Evolutionary conservation across 352 stramenopile species (phyloP).

Genomic region (Phytopythium oedochilum): DNA sequence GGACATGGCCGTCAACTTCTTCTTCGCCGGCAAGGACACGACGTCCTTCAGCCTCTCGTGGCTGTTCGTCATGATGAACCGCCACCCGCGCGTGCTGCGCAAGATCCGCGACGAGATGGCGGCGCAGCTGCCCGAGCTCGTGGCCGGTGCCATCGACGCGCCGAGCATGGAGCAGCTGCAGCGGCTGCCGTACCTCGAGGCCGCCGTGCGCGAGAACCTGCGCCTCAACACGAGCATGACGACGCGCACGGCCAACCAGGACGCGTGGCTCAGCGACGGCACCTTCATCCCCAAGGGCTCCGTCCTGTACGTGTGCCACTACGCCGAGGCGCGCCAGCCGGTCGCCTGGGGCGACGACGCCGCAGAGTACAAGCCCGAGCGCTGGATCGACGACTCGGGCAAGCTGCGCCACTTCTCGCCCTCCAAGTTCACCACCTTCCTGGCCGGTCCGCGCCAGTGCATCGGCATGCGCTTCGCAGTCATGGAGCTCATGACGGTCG

Average conservation of each 20-base stretch:
- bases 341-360: slow-evolving; percentile 49
- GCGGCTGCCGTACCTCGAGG: slow-evolving; percentile 52
- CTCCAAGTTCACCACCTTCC: slow-evolving; percentile 51
- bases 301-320: slow-evolving; percentile 33
- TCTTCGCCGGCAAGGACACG: slow-evolving; percentile 71
- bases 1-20: slow-evolving; percentile 77
- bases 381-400: slow-evolving; percentile 41
- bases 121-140: slow-evolving; percentile 22
- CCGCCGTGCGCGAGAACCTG: slow-evolving; percentile 49
- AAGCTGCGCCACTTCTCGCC: slow-evolving; percentile 32
- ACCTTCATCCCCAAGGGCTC: slow-evolving; percentile 43
- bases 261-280: slow-evolving; percentile 54
- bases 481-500: slow-evolving; percentile 46
- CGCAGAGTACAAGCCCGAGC: slow-evolving; percentile 45
- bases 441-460: slow-evolving; percentile 47
- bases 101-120: slow-evolving; percentile 42
- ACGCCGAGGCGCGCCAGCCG: slow-evolving; percentile 32
- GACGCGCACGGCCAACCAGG: slow-evolving; percentile 25
- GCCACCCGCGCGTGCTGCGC: slow-evolving; percentile 40
- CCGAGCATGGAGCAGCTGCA: slow-evolving; percentile 41
- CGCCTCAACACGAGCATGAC: slow-evolving; percentile 54
- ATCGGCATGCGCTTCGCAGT: slow-evolving; percentile 54
- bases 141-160: slow-evolving; percentile 11
- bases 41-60: slow-evolving; percentile 63
- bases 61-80: slow-evolving; percentile 77